Evolutionary conservation across 306 rosid species (phyloP), one percentile per base, ranked within the genome.

Genomic region (Cucurbita moschata): DNA sequence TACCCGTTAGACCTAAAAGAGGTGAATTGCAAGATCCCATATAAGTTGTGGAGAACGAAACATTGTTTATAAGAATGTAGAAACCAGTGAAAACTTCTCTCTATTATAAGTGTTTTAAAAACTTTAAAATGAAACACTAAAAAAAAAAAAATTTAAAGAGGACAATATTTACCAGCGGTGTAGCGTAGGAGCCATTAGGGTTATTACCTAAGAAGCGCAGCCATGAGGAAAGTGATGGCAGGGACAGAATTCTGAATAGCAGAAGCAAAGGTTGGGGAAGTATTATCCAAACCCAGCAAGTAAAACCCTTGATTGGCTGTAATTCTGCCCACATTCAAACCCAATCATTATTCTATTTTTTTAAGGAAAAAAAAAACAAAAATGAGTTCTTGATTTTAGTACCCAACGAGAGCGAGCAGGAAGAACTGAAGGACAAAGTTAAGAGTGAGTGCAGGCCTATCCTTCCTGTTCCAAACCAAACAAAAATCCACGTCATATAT

Each of bases 301-400:
- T 94, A 94, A 82, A 91, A 94, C 42, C 97, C 99, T 79, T 94
- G 99, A 82, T 94, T 94, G 14, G 99, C 97, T 44, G 99, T 94
- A 10, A 94, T 91, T 79, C 99, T 94, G 91, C 75, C 23, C 11
- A 60, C 11, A 52, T 16, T 30, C 35, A 30, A 30, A 30, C 35
- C 3, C 3, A 30, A 30, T 30, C 35, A 30, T 30, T 30, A 30
- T 30, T 30, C 35, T 30, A 30, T 30, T 60, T 60, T 21, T 21
- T 21, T 21, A 21, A 21, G 23, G 23, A 21, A 21, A 21, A 21
- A 21, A 21, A 21, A 21, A 56, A 19, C n/a, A n/a, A 61, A 58
- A 4, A 10, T 59, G n/a, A 35, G 1, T 59, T 13, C 3, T 12
- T 60, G 12, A 1, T 58, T 50, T 14, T 14, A 14, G 8, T 90